Base-by-base conservation (phyloP, 768 basidiomycete genomes). In the Lactifluus piperatus region DNA sequence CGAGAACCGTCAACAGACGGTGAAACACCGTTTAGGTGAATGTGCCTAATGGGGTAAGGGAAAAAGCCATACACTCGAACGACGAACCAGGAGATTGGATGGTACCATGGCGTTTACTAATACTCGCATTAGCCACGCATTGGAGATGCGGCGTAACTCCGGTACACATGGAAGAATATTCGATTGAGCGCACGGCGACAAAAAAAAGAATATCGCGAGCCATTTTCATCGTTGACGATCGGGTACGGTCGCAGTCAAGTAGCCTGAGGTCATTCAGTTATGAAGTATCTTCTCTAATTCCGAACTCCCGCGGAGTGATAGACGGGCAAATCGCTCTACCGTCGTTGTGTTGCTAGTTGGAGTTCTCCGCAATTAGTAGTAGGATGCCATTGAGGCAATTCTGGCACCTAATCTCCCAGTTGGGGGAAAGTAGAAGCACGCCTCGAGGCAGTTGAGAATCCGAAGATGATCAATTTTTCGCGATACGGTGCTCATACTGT, bases 371-470 rank as follows among this genome's bases (percentile, higher is more conserved):
- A 8, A 47, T 26, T 27, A 8, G 29, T 5, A 24, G 46, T 37
- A 27, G 9, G 24, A 9, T 16, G 26, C 32, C 30, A 34, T 48
- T 22, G 52, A 59, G 46, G 44, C 22, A 34, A 20, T 14, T 20
- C 37, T 14, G 46, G 29, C 1, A 6, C 37, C 2, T 14, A n/a
- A 34, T 57, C 27, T 26, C 39, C 30, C 24, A 22, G 29, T 43
- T 43, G 8, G 13, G 52, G 39, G 30, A 16, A 43, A 54, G 47
- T 13, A 22, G 8, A 7, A 22, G 27, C 8, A 41, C 6, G 51
- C 45, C 51, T 53, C 37, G 46, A 41, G 46, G 57, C 57, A 22
- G 46, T 26, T 41, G 47, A 37, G 45, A 55, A 46, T 37, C 41
- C n/a, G 52, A 53, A 43, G 41, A 2, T 32, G 29, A 22, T 34